A percentile compares a stretch with the other conserved stretches of the same genome.
These are phyloP conservation scores for Neocatenulostroma microsporum DNA, from an alignment of 2,329 filamentous ascomycete species.

Conservation along the genomic window DNA sequence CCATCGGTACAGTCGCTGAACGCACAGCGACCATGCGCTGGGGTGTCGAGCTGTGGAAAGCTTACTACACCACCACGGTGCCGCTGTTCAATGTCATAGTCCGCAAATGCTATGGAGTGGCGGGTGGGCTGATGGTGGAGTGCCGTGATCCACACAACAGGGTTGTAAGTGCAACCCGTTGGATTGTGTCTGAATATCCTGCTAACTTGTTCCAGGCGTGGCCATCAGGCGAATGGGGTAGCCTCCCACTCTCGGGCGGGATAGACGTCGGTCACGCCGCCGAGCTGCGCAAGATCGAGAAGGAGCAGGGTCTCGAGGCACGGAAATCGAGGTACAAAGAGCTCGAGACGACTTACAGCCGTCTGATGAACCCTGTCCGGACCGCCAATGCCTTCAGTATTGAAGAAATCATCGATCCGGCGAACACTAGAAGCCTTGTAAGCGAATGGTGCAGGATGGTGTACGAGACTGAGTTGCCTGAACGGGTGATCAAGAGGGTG, in stretches of 20 bases:
- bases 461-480: constrained; percentile 46
- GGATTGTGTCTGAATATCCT: too few relatives aligned
- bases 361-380: constrained; percentile 57
- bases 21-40: constrained; percentile 57
- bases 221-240: constrained; percentile 56
- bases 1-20: constrained; percentile 57
- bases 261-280: constrained; percentile 57
- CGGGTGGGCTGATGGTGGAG: constrained; percentile 57
- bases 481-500: constrained; percentile 40
- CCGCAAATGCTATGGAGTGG: constrained; percentile 55
- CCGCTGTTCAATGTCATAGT: constrained; percentile 58
- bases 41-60: constrained; percentile 53
- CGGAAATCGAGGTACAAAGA: constrained; percentile 46
- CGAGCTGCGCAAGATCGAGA: constrained; percentile 49
- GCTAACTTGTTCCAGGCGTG: too few relatives aligned
- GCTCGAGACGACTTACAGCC: constrained; percentile 52
- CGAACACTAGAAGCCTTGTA: constrained; percentile 48
- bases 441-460: constrained; percentile 50
- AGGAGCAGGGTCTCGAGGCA: constrained; percentile 43
- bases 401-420: constrained; percentile 59
- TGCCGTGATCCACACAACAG: constrained; percentile 54
- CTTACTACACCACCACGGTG: constrained; percentile 56
- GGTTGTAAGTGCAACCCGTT: too few relatives aligned
- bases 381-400: constrained; percentile 57
- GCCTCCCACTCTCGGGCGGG: constrained; percentile 51